Conservation (phyloP, 192 early-diverging fungal genomes). For the Entrophospora sp. region DNA sequence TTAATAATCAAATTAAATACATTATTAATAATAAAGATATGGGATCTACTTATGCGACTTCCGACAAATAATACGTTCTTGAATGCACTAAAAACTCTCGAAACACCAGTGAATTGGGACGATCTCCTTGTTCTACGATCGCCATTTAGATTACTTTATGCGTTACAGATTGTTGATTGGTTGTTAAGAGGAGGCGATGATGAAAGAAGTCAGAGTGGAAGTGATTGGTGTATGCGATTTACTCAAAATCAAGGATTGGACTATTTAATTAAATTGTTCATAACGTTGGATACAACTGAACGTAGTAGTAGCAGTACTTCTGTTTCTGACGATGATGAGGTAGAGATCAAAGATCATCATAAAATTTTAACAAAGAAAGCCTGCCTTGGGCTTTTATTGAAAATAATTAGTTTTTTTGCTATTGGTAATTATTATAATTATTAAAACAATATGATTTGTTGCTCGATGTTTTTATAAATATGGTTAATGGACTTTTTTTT, state of each 20-base stretch:
- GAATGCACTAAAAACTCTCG: slow-evolving; percentile 21
- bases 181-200: slow-evolving; percentile 34
- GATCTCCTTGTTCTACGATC: slow-evolving; percentile 30
- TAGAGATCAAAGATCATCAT: background rate
- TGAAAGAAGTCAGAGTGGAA: slow-evolving; percentile 7
- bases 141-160: slow-evolving; percentile 36
- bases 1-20: background rate
- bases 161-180: slow-evolving; percentile 33
- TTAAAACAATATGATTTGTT: too few relatives aligned
- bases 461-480: background rate
- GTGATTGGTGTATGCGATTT: slow-evolving; percentile 29
- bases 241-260: slow-evolving; percentile 31
- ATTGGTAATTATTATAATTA: too few relatives aligned
- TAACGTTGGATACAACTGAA: slow-evolving; percentile 7
- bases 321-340: background rate
- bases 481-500: too few relatives aligned
- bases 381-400: slow-evolving; percentile 21
- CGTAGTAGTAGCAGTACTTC: too few relatives aligned
- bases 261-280: slow-evolving; percentile 25
- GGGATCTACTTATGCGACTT: slow-evolving; percentile 26
- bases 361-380: slow-evolving; percentile 19
- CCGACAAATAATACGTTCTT: slow-evolving; percentile 30
- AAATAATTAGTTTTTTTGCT: slow-evolving; percentile 20
- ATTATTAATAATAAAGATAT: slow-evolving; percentile 9
- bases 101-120: slow-evolving; percentile 27